Percentiles rank a stretch among this genome's conserved stretches.
Conservation (phyloP, 768 basidiomycete species). For the Kwoniella dendrophila region DNA sequence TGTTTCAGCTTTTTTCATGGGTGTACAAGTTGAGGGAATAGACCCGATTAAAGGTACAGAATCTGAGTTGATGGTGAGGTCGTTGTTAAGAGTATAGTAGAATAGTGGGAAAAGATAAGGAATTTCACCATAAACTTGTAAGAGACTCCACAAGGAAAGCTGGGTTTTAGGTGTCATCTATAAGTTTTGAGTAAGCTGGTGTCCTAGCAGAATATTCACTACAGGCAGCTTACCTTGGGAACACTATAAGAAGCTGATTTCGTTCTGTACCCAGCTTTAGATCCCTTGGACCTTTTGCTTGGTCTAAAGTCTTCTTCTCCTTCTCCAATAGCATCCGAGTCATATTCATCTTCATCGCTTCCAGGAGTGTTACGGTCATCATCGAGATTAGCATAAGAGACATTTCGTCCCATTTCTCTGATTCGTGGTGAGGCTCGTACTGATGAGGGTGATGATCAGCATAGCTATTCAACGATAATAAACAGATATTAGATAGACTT, state of each 20-base stretch:
- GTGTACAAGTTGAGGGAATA: constrained; percentile 49
- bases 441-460: neutral
- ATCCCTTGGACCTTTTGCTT: constrained; percentile 36
- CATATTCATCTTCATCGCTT: constrained; percentile 36
- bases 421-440: constrained; percentile 51
- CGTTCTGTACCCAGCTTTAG: constrained; percentile 2
- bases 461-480: constrained; percentile 7
- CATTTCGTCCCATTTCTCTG: constrained; percentile 47
- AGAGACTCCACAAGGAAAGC: constrained; percentile 48
- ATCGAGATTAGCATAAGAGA: constrained; percentile 52
- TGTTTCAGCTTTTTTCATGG: constrained; percentile 49
- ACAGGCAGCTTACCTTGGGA: constrained; percentile 24
- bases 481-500: constrained; percentile 10
- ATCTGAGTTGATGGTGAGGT: constrained; percentile 54
- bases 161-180: constrained; percentile 24
- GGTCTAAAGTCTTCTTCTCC: constrained; percentile 53
- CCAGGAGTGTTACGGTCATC: constrained; percentile 27
- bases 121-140: constrained; percentile 45
- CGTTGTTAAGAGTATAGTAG: constrained; percentile 55
- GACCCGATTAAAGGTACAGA: constrained; percentile 55
- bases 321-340: constrained; percentile 21
- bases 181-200: neutral
- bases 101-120: constrained; percentile 53
- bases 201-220: neutral
- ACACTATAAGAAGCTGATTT: constrained; percentile 5